These are phyloP conservation scores for Annulohypoxylon maeteangense DNA, from an alignment of 495 filamentous ascomycete genomes.

Conservation along the genomic window DNA sequence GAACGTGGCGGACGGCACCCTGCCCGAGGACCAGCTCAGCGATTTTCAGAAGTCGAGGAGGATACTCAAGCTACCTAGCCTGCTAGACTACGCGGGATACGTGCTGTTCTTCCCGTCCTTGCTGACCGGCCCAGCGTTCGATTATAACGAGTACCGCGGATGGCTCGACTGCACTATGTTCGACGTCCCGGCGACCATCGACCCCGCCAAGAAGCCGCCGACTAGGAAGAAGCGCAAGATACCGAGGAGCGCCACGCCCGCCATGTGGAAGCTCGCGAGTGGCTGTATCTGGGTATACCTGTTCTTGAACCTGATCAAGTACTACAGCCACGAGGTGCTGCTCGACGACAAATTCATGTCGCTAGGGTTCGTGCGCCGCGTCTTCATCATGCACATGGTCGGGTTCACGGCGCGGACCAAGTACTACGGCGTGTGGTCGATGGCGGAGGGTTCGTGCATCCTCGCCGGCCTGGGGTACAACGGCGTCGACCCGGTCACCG, in stretches of 20 bases:
- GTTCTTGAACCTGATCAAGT: constrained; percentile 78
- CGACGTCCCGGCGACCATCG: constrained; percentile 79
- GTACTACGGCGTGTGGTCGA: constrained; percentile 94
- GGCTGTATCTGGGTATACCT: constrained; percentile 82
- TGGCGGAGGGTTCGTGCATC: constrained; percentile 95
- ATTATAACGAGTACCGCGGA: constrained; percentile 88
- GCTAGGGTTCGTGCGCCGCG: constrained; percentile 74
- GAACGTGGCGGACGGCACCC: constrained; percentile 91
- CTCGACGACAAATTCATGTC: constrained; percentile 70
- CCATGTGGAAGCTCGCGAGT: constrained; percentile 74
- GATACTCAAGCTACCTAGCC: constrained; percentile 73
- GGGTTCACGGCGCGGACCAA: constrained; percentile 83
- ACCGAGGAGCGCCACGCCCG: constrained; percentile 88
- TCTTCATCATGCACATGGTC: constrained; percentile 84
- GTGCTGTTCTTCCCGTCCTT: constrained; percentile 94
- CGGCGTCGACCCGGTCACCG: constrained; percentile 84
- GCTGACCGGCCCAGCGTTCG: constrained; percentile 88
- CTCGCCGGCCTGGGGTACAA: constrained; percentile 94
- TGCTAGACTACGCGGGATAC: constrained; percentile 87
- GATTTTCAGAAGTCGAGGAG: constrained; percentile 88
- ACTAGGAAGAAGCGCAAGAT: constrained; percentile 95
- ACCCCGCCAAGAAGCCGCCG: constrained; percentile 80
- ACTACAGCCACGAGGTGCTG: constrained; percentile 69
- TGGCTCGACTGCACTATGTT: constrained; percentile 98
- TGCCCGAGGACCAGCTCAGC: constrained; percentile 80